Evolutionary conservation across 768 basidiomycete genomes (phyloP).

Genomic region (Mrakia frigida): DNA sequence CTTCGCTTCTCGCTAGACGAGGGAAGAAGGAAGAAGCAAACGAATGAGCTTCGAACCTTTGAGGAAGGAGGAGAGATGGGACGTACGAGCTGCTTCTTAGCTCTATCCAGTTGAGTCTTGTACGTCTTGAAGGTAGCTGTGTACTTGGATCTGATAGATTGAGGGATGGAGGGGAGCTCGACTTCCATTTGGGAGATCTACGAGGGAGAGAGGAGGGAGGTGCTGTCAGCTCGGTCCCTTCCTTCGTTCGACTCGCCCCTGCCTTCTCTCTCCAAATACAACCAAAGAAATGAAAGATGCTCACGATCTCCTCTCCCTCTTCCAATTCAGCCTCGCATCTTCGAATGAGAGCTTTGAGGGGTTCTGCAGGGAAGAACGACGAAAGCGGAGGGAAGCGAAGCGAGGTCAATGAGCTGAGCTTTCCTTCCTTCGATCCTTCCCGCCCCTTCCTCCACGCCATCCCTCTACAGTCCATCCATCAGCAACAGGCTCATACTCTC

Average conservation of each 20-base stretch:
- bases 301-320: slow-evolving; percentile 94
- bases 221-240: background rate
- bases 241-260: background rate
- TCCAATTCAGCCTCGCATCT: slow-evolving; percentile 92
- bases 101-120: slow-evolving; percentile 66
- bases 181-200: slow-evolving; percentile 99
- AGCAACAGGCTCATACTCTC: background rate
- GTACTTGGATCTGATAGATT: slow-evolving; percentile 71
- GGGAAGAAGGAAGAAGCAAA: no score
- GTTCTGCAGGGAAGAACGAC: slow-evolving; percentile 52
- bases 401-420: background rate
- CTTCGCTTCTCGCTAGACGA: slow-evolving; percentile 59
- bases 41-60: no score
- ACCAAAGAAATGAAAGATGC: slow-evolving; percentile 34
- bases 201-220: background rate
- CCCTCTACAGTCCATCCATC: no score
- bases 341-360: slow-evolving; percentile 70
- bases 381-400: slow-evolving; percentile 3
- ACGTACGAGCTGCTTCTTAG: slow-evolving; percentile 63
- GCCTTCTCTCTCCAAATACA: background rate
- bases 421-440: background rate
- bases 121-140: slow-evolving; percentile 66
- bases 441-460: no score
- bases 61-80: no score
- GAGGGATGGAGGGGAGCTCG: slow-evolving; percentile 89